Evolutionary conservation across 2,329 filamentous ascomycete genomes (phyloP), one percentile per base, ranked within the genome.

Genomic region (Aureobasidium namibiae): DNA sequence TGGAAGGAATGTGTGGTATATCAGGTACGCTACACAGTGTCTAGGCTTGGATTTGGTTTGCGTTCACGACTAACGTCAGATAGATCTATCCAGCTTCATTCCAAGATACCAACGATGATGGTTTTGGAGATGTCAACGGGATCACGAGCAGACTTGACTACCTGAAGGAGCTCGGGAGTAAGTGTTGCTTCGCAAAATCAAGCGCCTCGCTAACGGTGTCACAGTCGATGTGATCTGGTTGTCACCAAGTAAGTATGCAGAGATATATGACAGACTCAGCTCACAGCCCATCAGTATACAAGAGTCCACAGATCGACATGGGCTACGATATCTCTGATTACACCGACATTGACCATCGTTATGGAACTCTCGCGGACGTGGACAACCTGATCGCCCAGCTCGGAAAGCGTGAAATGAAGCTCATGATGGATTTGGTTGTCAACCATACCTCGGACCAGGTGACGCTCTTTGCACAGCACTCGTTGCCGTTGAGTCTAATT

Each of bases 91-190:
- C 14, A 80, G 77, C 61, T 85, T 84, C 73, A 76, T n/a, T n/a
- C n/a, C n/a, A 78, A 48, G 81, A 83, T 65, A 80, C 79, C 29
- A 78, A 82, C 41, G 74, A 74, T n/a, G 81, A 83, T 21, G 85
- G 86, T 41, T 81, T 83, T 74, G 85, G 85, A 2, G 84, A 88
- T 65, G 78, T 88, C 33, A 79, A 78, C 1, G 85, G 85, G 13
- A 82, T 88, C 56, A 82, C 84, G 14, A 81, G 81, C 11, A 79
- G 86, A 66, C 71, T 88, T 1, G 83, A 86, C 67, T 85, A 88
- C 66, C 75, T 88, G 50, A 76, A 81, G 54, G 74, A 81, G 2
- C 75, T 88, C 0, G 86, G 85, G n/a, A n/a, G n/a, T n/a, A n/a
- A n/a, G n/a, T n/a, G n/a, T n/a, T n/a, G n/a, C n/a, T n/a, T n/a